Percentiles rank a stretch among this genome's conserved stretches.
Evolutionary conservation across 805 yeast species (phyloP).

Genomic region (Kazachstania africana): DNA sequence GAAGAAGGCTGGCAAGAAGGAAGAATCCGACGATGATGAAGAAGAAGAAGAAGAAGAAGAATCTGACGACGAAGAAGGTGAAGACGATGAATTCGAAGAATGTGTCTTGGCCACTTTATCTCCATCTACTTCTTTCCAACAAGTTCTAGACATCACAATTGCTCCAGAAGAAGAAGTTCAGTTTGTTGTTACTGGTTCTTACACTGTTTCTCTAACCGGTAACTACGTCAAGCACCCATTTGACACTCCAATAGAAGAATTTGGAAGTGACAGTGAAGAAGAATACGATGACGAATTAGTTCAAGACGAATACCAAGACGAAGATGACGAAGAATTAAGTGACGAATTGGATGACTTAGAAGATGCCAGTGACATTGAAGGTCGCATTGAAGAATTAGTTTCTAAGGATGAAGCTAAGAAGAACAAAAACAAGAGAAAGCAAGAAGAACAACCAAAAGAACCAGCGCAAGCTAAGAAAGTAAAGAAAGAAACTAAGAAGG

Average conservation of each 20-base stretch:
- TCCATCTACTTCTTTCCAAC: slow-evolving; percentile 79
- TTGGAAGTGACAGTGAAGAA: slow-evolving; percentile 35
- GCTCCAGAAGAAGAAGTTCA: slow-evolving; percentile 88
- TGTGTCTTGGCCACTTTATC: slow-evolving; percentile 80
- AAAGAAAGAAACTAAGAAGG: slow-evolving; percentile 22
- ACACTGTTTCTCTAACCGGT: slow-evolving; percentile 85
- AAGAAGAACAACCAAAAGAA: slow-evolving; percentile 23
- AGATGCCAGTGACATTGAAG: slow-evolving; percentile 58
- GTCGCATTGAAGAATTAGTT: slow-evolving; percentile 62
- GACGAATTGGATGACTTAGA: slow-evolving; percentile 40
- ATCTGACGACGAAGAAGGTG: slow-evolving; percentile 46
- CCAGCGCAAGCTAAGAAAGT: slow-evolving; percentile 22
- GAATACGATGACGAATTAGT: slow-evolving; percentile 34
- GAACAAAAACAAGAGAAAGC: slow-evolving; percentile 23
- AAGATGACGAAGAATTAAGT: slow-evolving; percentile 44
- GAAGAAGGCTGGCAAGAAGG: slow-evolving; percentile 32
- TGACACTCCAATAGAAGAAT: slow-evolving; percentile 37
- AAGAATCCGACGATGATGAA: slow-evolving; percentile 35
- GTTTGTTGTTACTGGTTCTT: slow-evolving; percentile 93
- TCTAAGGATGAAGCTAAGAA: slow-evolving; percentile 43
- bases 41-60: slow-evolving; percentile 41
- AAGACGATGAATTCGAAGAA: slow-evolving; percentile 72
- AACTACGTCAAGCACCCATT: slow-evolving; percentile 94
- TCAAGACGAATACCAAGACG: slow-evolving; percentile 52
- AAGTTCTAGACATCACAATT: slow-evolving; percentile 79